Evolutionary conservation across 2,329 filamentous ascomycete genomes (phyloP), one percentile per base, ranked within the genome.

Genomic region (Lomentospora prolificans): DNA sequence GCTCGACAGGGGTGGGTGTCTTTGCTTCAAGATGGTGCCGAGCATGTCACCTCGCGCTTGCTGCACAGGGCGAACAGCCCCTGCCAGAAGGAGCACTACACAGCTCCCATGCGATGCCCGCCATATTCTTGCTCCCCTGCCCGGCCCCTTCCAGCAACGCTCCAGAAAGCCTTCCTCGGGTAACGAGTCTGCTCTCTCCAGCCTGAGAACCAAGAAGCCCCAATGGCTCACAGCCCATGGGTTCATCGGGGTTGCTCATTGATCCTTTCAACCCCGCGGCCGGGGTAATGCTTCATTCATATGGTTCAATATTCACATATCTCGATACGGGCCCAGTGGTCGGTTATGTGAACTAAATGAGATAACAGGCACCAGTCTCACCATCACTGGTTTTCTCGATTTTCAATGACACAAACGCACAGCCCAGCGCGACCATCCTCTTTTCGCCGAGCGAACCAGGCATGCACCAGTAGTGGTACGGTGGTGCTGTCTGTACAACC

Each of bases 21-120:
- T 6, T 12, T 12, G 7, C 30, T 12, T 33, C 12, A 12, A 33
- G 6, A 12, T 33, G 30, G 30, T 33, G 30, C 30, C 30, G 30
- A 33, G 44, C 44, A 17, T 48, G 19, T 48, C 44, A 48, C 44
- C 44, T 48, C 24, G 44, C 44, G 24, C 44, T 48, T 48, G 44
- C 44, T 19, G 44, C 44, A 48, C 44, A 48, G 44, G 44, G 44
- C 44, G 24, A 24, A 25, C 44, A 48, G 22, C 22, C 30, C 12
- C 30, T 33, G 30, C 7, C 7, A 48, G 6, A n/a, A 46, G n/a
- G 4, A 24, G 10, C 22, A 17, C 19, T 46, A 10, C 19, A 22
- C 4, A 17, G 9, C 17, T 19, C 2, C 41, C n/a, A 6, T 46
- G 17, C 6, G 6, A 48, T 17, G n/a, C 14, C n/a, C 19, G 19